Conservation (phyloP, 1,284 basidiomycete genomes). For the Meira nashicola region DNA sequence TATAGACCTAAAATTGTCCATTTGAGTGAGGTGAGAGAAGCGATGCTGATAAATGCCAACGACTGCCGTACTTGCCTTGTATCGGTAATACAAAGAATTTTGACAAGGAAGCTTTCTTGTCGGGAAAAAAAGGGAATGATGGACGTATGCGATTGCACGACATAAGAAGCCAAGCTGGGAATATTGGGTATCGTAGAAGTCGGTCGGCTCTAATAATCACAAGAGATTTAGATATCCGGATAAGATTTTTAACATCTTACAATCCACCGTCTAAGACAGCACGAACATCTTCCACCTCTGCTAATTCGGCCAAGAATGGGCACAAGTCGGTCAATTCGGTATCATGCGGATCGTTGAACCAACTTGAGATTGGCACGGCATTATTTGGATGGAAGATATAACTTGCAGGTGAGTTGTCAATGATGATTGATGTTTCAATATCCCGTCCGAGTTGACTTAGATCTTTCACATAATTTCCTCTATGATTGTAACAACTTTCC, state of each 20-base stretch:
- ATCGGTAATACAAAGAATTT: too few relatives aligned
- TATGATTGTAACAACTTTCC: constrained; percentile 98
- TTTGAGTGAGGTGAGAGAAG: too few relatives aligned
- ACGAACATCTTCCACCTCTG: constrained; percentile 79
- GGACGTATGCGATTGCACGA: too few relatives aligned
- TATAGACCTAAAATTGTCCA: too few relatives aligned
- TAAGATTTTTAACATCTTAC: constrained; percentile 3
- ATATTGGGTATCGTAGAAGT: too few relatives aligned
- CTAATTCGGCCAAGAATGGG: constrained; percentile 88
- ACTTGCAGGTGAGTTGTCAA: constrained; percentile 97
- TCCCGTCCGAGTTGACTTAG: constrained; percentile 90
- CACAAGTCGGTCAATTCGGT: constrained; percentile 89
- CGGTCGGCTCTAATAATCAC: too few relatives aligned
- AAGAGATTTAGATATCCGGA: too few relatives aligned
- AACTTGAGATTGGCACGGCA: constrained; percentile 95
- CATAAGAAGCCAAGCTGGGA: too few relatives aligned
- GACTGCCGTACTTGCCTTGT: too few relatives aligned
- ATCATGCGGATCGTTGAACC: constrained; percentile 81
- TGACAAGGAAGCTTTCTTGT: too few relatives aligned
- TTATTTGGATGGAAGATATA: constrained; percentile 99
- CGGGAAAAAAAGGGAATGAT: too few relatives aligned
- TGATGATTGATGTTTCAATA: constrained; percentile 88
- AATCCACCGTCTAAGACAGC: constrained; percentile 69
- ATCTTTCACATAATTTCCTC: constrained; percentile 99
- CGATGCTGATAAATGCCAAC: too few relatives aligned